Evolutionary conservation across 2,329 filamentous ascomycete genomes (phyloP), one percentile per base, ranked within the genome.

Genomic region (Diatrype stigma): DNA sequence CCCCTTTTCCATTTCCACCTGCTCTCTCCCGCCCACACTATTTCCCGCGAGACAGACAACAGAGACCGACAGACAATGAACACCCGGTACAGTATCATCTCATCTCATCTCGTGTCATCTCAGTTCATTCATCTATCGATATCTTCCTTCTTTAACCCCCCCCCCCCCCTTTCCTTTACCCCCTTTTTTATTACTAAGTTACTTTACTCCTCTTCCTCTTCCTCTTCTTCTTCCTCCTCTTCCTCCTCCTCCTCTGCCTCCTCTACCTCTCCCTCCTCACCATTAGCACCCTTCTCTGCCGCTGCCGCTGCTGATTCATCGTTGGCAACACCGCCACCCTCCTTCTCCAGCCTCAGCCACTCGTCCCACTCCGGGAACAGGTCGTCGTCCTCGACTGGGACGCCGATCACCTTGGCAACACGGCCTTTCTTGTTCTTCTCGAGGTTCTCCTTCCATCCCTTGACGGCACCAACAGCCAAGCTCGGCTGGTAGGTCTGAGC

Each of bases 351-450:
- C 64, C 81, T 79, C 60, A 97, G 67, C 76, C 90, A 96, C 70
- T 94, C 87, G 4, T 96, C 89, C 94, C 94, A 99, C 64, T 96
- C 90, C 0, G 93, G 93, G 73, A 99, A 99, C 60, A 99, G 79
- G 2, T 96, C 92, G 38, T 87, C 87, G 53, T 91, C 89, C 60
- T 89, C 86, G 0, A 84, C 88, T 0, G 94, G 94, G 0, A 90
- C 80, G 54, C 89, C 93, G 49, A 99, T 81, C 47, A 91, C 78
- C 72, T 93, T 87, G 11, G 88, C 84, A 3, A 97, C 87, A 59
- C 94, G 90, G 11, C 79, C 81, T 77, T 95, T 96, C 68, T 93
- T 93, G 48, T 78, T 80, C 72, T 90, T 89, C 68, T 96, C 92
- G 46, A 99, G 71, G 30, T 76, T 82, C 54, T 85, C 80, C 73